Percentiles rank a stretch among this genome's conserved stretches.
Conservation (phyloP, 2,329 filamentous ascomycete species). For the Lachnellula arida region DNA sequence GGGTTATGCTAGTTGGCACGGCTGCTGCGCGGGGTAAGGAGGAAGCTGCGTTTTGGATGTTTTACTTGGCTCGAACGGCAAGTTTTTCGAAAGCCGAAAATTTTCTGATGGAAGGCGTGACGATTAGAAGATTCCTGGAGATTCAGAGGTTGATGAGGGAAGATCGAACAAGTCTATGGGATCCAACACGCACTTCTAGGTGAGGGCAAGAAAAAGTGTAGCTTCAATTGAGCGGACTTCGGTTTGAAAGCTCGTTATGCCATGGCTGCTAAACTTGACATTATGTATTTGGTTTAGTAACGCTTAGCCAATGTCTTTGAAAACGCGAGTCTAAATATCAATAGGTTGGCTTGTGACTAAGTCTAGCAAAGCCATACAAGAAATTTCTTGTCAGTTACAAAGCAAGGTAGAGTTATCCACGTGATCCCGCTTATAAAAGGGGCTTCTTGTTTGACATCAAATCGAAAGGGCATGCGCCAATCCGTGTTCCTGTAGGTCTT, state of each 20-base stretch:
- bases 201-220: not conserved
- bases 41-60: slow-evolving; percentile 14
- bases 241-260: not conserved
- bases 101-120: slow-evolving; percentile 5
- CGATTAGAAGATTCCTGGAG: slow-evolving; percentile 7
- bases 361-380: too few relatives aligned
- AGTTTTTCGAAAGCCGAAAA: slow-evolving; percentile 7
- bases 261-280: not conserved
- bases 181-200: not conserved
- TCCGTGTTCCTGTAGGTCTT: too few relatives aligned
- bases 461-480: too few relatives aligned
- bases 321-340: not conserved
- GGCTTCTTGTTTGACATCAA: too few relatives aligned
- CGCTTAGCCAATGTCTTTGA: not conserved
- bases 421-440: too few relatives aligned
- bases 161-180: not conserved
- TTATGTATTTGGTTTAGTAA: not conserved
- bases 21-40: slow-evolving; percentile 7
- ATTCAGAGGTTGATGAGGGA: slow-evolving; percentile 6
- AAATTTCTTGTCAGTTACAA: too few relatives aligned
- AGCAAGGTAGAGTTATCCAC: too few relatives aligned
- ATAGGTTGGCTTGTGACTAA: too few relatives aligned
- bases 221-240: not conserved
- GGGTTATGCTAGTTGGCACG: slow-evolving; percentile 12
- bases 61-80: slow-evolving; percentile 10